A percentile compares a stretch with the other conserved stretches of the same genome.
Evolutionary conservation across 2,329 filamentous ascomycete species (phyloP).

Genomic region (Cladophialophora exuberans): DNA sequence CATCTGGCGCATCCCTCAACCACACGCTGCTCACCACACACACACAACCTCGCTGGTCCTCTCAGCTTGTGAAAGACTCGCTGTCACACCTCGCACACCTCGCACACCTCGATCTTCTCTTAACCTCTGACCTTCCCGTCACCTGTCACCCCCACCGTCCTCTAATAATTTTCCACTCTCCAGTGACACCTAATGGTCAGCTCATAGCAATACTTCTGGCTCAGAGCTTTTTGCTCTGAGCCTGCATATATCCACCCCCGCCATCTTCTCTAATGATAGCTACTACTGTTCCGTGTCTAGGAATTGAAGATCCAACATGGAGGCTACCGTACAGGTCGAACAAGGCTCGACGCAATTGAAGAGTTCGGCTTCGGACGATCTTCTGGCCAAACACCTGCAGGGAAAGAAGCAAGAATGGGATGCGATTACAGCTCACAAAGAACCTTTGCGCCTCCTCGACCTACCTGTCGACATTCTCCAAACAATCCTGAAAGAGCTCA

Average conservation of each 20-base stretch:
- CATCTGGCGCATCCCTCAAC: constrained; percentile 10
- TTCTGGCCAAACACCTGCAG: constrained; percentile 30
- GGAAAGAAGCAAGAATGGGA: constrained; percentile 33
- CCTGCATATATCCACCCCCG: constrained; percentile 1
- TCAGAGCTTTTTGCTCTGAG: constrained; percentile 30
- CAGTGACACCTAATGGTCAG: constrained; percentile 27
- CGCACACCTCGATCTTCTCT: constrained; percentile 16
- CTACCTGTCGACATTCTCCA: constrained; percentile 78
- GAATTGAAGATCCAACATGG: no score
- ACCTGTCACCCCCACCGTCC: constrained; percentile 7
- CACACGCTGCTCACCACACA: constrained; percentile 4
- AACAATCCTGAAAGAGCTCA: constrained; percentile 79
- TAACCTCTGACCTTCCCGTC: constrained; percentile 14
- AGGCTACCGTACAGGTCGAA: constrained; percentile 15
- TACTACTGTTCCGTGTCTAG: no score
- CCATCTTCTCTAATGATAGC: neutral
- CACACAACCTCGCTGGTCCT: no score
- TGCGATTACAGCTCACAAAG: constrained; percentile 46
- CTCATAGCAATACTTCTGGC: constrained; percentile 20
- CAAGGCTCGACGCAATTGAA: constrained; percentile 14
- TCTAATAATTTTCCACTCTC: neutral
- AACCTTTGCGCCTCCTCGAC: constrained; percentile 69
- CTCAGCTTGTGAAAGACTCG: no score
- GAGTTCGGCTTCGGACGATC: constrained; percentile 7
- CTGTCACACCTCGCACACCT: constrained; percentile 6